These are phyloP conservation scores for Barnettozyma pratensis DNA, from an alignment of 805 yeast species.

Conservation along the genomic window DNA sequence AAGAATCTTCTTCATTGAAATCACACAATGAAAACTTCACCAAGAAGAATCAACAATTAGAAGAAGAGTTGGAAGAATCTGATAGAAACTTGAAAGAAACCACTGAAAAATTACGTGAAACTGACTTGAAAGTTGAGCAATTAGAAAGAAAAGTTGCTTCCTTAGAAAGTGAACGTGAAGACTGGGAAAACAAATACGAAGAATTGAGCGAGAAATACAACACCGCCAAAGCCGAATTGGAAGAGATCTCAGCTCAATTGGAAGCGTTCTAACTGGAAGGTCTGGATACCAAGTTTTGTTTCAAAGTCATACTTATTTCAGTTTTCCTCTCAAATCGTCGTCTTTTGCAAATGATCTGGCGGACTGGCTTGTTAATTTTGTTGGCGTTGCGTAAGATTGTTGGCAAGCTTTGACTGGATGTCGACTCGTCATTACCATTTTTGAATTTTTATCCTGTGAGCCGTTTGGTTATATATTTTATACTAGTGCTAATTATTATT, in stretches of 20 bases:
- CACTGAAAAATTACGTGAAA: conserved; percentile 88
- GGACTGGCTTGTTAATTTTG: neutral
- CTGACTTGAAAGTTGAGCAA: conserved; percentile 94
- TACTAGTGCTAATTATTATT: too few relatives aligned
- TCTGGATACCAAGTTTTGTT: neutral
- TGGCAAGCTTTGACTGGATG: neutral
- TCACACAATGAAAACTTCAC: conserved; percentile 86
- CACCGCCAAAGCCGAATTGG: conserved; percentile 88
- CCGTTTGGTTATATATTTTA: neutral
- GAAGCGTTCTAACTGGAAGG: conserved; percentile 41
- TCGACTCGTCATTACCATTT: neutral
- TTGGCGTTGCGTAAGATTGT: neutral
- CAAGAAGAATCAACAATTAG: conserved; percentile 84
- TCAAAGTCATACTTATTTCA: neutral
- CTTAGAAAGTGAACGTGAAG: conserved; percentile 87
- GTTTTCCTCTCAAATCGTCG: conserved; percentile 1
- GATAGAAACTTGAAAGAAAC: conserved; percentile 90
- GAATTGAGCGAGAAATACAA: conserved; percentile 77
- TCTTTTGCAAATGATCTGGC: neutral
- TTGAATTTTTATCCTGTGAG: neutral
- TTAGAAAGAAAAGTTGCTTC: conserved; percentile 91
- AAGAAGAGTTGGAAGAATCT: conserved; percentile 85
- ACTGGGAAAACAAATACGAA: conserved; percentile 86
- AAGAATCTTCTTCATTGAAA: conserved; percentile 83
- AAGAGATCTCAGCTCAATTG: conserved; percentile 93